phyloP scores from a whole-genome alignment of 192 early-diverging fungal species.

The Coemansia sp. region DNA sequence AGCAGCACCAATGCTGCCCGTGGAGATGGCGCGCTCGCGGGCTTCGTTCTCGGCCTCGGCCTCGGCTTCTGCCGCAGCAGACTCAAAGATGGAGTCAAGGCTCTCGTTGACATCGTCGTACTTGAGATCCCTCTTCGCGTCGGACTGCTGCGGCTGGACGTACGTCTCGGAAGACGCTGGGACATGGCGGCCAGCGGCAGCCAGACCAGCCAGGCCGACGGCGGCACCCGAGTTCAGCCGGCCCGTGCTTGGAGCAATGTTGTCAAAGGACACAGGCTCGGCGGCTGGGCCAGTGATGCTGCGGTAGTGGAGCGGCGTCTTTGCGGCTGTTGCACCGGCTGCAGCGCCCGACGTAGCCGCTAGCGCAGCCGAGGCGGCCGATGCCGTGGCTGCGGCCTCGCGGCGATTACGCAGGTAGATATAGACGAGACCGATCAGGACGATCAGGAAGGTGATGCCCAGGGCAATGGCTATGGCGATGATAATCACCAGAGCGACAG shows the following conservation, averaged over 20 bases:
- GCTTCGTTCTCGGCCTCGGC: conserved; percentile 41
- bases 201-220: conserved; percentile 27
- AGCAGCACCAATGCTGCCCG: conserved; percentile 7
- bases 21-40: conserved; percentile 27
- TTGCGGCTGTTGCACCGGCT: conserved; percentile 25
- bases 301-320: conserved; percentile 10
- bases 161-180: conserved; percentile 45
- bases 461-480: conserved; percentile 65
- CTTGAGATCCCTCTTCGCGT: conserved; percentile 10
- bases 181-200: conserved; percentile 30
- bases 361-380: conserved; percentile 47
- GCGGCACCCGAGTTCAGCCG: conserved; percentile 34
- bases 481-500: conserved; percentile 60
- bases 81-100: conserved; percentile 47
- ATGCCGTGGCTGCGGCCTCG: conserved; percentile 40
- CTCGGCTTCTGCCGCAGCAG: conserved; percentile 39
- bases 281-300: conserved; percentile 22
- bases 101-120: conserved; percentile 35
- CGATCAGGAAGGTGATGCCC: conserved; percentile 58
- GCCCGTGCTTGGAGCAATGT: conserved; percentile 35
- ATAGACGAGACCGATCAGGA: conserved; percentile 53
- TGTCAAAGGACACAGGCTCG: conserved; percentile 44
- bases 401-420: conserved; percentile 52
- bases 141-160: conserved; percentile 32
- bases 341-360: conserved; percentile 30